Conservation (phyloP, 163 green algal species). For the Coccomyxa subellipsoidea region DNA sequence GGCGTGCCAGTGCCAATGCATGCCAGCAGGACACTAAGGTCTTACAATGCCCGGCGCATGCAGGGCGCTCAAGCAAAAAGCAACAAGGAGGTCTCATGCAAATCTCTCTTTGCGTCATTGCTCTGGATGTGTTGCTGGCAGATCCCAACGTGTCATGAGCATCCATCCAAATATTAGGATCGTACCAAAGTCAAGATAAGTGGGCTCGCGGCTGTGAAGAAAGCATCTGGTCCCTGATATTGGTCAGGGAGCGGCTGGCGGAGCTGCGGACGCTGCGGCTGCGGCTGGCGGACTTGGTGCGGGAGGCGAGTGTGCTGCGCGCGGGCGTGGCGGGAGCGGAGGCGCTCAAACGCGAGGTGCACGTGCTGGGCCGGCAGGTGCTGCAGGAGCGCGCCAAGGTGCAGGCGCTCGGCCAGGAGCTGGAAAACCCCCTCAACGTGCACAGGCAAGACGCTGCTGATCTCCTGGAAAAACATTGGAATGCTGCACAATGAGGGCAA, state of each 20-base stretch:
- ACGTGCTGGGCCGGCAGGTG: slow-evolving; percentile 83
- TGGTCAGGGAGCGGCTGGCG: slow-evolving; percentile 45
- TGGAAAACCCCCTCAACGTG: slow-evolving; percentile 94
- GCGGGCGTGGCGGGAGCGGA: slow-evolving; percentile 75
- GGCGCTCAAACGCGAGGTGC: slow-evolving; percentile 87
- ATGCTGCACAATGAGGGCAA: no score
- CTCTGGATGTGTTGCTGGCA: no score
- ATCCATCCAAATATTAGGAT: no score
- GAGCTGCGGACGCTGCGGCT: slow-evolving; percentile 83
- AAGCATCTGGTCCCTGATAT: no score
- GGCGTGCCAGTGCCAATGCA: not conserved
- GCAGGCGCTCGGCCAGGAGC: slow-evolving; percentile 83
- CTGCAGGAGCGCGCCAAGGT: slow-evolving; percentile 79
- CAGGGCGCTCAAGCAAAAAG: no score
- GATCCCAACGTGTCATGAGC: no score
- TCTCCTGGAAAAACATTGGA: no score
- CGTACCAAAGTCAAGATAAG: no score
- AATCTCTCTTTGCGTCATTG: no score
- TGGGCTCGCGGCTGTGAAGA: no score
- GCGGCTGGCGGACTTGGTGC: slow-evolving; percentile 75
- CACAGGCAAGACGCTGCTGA: slow-evolving; percentile 49
- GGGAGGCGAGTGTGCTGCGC: slow-evolving; percentile 77
- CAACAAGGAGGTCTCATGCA: no score
- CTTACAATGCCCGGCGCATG: not conserved
- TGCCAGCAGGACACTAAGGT: not conserved